Conservation (phyloP, 2,329 filamentous ascomycete genomes). For the Coleophoma eucalyptorum region DNA sequence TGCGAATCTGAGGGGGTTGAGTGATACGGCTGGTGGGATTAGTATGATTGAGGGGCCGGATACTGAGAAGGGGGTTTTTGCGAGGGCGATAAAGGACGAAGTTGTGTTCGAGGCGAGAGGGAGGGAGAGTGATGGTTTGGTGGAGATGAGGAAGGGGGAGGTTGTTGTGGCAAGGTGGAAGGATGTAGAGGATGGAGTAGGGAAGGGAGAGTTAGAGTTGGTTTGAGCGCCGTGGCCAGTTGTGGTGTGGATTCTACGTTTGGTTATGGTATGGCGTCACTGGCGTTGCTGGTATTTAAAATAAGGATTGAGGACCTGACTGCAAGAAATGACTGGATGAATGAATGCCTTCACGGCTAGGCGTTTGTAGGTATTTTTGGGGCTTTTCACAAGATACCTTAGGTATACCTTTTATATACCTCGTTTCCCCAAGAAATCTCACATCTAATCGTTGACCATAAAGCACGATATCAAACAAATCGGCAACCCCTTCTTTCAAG, state of each 20-base stretch:
- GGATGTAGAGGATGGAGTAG: constrained; percentile 61
- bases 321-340: too few relatives aligned
- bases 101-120: constrained; percentile 55
- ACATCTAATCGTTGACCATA: too few relatives aligned
- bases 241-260: background rate
- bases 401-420: too few relatives aligned
- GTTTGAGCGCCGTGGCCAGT: constrained; percentile 34
- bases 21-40: constrained; percentile 85
- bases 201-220: constrained; percentile 52
- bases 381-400: too few relatives aligned
- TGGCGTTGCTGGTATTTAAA: too few relatives aligned
- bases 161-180: constrained; percentile 70
- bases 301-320: too few relatives aligned
- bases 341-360: too few relatives aligned
- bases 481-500: too few relatives aligned
- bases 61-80: constrained; percentile 75
- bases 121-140: constrained; percentile 56
- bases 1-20: constrained; percentile 71
- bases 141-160: constrained; percentile 58
- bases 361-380: too few relatives aligned
- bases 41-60: constrained; percentile 93
- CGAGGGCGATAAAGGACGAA: constrained; percentile 60
- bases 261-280: background rate
- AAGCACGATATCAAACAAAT: too few relatives aligned
- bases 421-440: too few relatives aligned